These are phyloP conservation scores for Smithsoniella earleae DNA, from an alignment of 163 green algal genomes.

Conservation along the genomic window DNA sequence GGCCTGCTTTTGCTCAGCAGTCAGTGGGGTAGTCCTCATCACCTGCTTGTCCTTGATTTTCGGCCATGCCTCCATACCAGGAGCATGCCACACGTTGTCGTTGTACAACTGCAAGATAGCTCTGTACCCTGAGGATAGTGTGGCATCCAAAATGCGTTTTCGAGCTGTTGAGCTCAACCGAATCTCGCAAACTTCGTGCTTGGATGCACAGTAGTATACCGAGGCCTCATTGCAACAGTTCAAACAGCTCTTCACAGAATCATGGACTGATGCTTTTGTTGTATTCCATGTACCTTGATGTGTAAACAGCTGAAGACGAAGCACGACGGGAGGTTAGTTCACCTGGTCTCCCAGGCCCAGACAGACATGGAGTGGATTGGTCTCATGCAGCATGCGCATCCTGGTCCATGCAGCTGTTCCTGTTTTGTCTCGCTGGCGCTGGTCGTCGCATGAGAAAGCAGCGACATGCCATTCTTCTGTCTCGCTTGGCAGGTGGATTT, in stretches of 20 bases:
- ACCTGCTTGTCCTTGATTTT: slow-evolving; percentile 2
- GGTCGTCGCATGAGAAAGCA: slow-evolving; percentile 23
- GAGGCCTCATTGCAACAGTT: too few species aligned
- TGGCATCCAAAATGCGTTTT: too few species aligned
- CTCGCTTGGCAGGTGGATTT: neutral
- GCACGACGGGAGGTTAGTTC: too few species aligned
- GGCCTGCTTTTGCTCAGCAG: neutral
- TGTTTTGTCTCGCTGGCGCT: neutral
- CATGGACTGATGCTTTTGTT: too few species aligned
- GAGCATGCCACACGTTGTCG: slow-evolving; percentile 6
- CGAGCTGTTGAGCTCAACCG: too few species aligned
- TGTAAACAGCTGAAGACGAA: too few species aligned
- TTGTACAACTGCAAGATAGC: slow-evolving; percentile 26
- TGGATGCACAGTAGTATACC: too few species aligned
- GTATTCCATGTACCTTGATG: too few species aligned
- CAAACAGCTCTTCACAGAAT: too few species aligned
- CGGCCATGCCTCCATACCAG: slow-evolving; percentile 10
- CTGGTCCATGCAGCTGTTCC: neutral
- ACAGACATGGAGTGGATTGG: slow-evolving; percentile 13
- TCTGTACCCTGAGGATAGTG: too few species aligned
- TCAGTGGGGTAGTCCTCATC: slow-evolving; percentile 3
- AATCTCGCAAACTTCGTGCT: too few species aligned
- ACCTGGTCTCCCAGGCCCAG: slow-evolving; percentile 20
- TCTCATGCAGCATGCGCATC: slow-evolving; percentile 1
- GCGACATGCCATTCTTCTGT: slow-evolving; percentile 8